These are phyloP conservation scores for Adansonia digitata DNA, from an alignment of 345 rosid species.

Conservation along the genomic window DNA sequence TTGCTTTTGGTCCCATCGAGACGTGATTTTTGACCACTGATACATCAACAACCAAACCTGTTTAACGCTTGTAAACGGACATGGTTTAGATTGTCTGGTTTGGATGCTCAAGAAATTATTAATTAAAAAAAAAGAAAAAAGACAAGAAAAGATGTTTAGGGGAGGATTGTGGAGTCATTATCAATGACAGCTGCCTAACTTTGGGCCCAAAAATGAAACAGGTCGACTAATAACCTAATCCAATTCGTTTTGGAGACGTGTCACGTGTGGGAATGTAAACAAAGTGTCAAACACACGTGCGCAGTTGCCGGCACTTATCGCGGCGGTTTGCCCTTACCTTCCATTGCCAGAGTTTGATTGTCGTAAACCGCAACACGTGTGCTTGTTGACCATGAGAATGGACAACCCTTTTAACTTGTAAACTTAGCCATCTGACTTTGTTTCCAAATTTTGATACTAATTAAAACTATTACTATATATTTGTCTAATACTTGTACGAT, in stretches of 20 bases:
- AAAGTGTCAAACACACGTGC: background rate
- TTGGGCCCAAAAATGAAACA: constrained; percentile 9
- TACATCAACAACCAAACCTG: background rate
- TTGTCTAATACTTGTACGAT: background rate
- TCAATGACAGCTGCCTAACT: constrained; percentile 47
- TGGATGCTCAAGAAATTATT: no score
- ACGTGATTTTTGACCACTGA: background rate
- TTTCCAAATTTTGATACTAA: background rate
- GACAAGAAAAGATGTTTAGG: background rate
- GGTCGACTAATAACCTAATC: background rate
- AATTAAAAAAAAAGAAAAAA: no score
- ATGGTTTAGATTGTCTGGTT: background rate
- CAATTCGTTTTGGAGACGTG: background rate
- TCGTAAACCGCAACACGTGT: constrained; percentile 1
- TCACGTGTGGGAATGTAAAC: background rate
- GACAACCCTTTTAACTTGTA: constrained; percentile 1
- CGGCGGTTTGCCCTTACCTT: background rate
- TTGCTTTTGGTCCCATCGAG: background rate
- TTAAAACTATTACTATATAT: background rate
- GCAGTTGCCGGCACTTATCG: background rate
- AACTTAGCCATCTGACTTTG: background rate
- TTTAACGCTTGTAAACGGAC: background rate
- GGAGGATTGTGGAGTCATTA: constrained; percentile 25
- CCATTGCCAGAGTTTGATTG: background rate
- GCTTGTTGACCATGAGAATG: background rate